phyloP scores from a whole-genome alignment of 495 filamentous ascomycete genomes.

The Aspergillus panamensis region DNA sequence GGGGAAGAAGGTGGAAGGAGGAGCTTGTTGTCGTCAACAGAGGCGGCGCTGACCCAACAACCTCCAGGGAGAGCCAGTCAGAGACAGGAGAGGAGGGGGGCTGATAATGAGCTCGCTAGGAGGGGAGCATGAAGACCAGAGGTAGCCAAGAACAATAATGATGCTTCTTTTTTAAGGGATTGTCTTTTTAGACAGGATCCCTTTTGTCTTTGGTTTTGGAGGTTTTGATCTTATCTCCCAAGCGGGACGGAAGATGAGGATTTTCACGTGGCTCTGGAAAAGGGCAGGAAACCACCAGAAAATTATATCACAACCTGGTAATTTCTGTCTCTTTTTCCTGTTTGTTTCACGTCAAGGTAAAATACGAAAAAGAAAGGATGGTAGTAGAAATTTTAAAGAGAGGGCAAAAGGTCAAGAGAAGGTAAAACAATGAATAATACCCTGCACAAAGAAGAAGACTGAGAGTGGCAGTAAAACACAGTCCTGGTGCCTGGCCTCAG shows the following conservation, averaged over 20 bases:
- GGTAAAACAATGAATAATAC: no score
- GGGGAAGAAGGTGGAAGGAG: constrained; percentile 1
- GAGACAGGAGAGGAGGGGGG: constrained; percentile 5
- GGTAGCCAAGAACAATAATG: neutral
- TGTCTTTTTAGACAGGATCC: no score
- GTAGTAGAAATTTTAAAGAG: neutral
- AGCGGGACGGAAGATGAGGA: constrained; percentile 9
- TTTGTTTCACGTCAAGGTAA: neutral
- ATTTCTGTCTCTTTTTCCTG: no score
- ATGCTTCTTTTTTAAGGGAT: neutral
- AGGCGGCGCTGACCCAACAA: neutral
- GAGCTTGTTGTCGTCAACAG: constrained; percentile 1
- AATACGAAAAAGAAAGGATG: neutral
- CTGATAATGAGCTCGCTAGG: constrained; percentile 6
- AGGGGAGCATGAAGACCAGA: constrained; percentile 7
- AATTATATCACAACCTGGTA: no score
- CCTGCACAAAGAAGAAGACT: no score
- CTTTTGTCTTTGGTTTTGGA: neutral
- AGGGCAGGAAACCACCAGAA: neutral
- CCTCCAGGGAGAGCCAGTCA: constrained; percentile 7
- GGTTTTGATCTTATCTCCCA: constrained; percentile 15
- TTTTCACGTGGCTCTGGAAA: constrained; percentile 16
- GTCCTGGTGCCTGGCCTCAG: no score
- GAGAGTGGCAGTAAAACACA: no score
- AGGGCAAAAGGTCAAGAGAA: no score